Evolutionary conservation across 164 flowering plant genomes (phyloP).

Genomic region (Euptelea pleiosperma): DNA sequence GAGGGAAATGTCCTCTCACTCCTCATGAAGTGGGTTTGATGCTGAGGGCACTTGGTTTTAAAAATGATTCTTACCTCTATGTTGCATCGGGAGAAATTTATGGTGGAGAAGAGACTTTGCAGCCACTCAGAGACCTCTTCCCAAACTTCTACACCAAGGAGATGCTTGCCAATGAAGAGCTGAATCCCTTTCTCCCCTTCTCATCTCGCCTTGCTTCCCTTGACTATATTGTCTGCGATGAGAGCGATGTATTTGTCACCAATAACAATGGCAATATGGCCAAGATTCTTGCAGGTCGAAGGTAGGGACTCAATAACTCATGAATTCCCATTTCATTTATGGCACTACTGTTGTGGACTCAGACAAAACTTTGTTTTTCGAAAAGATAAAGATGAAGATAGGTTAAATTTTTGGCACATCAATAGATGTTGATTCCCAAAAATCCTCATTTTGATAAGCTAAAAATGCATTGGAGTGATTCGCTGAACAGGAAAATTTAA

Average conservation of each 20-base stretch:
- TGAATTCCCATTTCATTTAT: not conserved
- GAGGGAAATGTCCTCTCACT: constrained; percentile 96
- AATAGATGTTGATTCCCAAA: no score
- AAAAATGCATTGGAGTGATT: no score
- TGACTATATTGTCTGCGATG: constrained; percentile 90
- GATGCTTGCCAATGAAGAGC: constrained; percentile 66
- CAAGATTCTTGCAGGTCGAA: constrained; percentile 91
- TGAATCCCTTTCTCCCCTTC: constrained; percentile 64
- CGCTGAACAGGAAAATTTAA: no score
- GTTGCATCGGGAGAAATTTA: constrained; percentile 99
- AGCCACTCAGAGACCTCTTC: constrained; percentile 80
- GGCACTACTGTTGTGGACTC: not conserved
- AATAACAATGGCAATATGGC: constrained; percentile 99
- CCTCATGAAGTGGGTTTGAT: constrained; percentile 95
- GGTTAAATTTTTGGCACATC: no score
- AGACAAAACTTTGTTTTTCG: no score
- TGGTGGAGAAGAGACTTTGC: constrained; percentile 89
- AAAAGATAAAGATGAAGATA: no score
- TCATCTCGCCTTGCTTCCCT: constrained; percentile 96
- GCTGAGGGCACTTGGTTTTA: constrained; percentile 90
- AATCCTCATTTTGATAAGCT: no score
- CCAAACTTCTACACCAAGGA: constrained; percentile 94
- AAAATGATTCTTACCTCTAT: constrained; percentile 72
- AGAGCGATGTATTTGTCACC: constrained; percentile 93
- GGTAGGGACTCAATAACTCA: constrained; percentile 43